Evolutionary conservation across 306 rosid genomes (phyloP).

Genomic region (Quercus suber): DNA sequence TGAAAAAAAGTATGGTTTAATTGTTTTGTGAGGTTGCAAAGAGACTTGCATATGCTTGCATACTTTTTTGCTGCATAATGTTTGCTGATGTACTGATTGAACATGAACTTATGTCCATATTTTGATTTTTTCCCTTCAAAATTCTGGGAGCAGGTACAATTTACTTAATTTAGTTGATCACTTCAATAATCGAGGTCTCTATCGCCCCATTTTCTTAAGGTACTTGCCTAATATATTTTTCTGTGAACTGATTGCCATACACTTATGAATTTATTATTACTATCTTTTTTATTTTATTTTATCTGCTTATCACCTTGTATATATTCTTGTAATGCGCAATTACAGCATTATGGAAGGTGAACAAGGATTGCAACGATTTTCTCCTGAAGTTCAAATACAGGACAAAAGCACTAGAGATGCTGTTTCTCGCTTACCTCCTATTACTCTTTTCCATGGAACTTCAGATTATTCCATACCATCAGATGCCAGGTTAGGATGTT

Average conservation of each 20-base stretch:
- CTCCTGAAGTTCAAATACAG: slow-evolving; percentile 70
- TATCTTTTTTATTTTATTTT: not conserved
- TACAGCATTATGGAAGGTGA: slow-evolving; percentile 95
- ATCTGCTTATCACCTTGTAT: not conserved
- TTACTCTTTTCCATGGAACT: slow-evolving; percentile 80
- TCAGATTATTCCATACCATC: slow-evolving; percentile 87
- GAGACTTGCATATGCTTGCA: not conserved
- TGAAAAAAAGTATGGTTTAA: not conserved
- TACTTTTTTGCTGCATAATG: slow-evolving; percentile 13
- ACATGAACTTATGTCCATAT: slow-evolving; percentile 19
- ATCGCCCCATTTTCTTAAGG: slow-evolving; percentile 85
- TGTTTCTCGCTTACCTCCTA: slow-evolving; percentile 62
- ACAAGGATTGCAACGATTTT: slow-evolving; percentile 58
- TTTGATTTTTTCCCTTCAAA: slow-evolving; percentile 21
- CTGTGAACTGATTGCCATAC: not conserved
- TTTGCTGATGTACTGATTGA: slow-evolving; percentile 18
- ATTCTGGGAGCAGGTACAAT: slow-evolving; percentile 64
- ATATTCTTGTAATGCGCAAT: not conserved
- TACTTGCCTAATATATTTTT: slow-evolving; percentile 27
- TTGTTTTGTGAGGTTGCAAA: slow-evolving; percentile 12
- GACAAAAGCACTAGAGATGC: slow-evolving; percentile 51
- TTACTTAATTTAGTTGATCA: slow-evolving; percentile 69
- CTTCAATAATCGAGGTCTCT: slow-evolving; percentile 77
- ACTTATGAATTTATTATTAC: not conserved
- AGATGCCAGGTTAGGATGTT: slow-evolving; percentile 66